Percentiles rank a stretch among this genome's conserved stretches.
phyloP scores from a whole-genome alignment of 2,329 filamentous ascomycete genomes.

The Phyllosticta paracitricarpa region DNA sequence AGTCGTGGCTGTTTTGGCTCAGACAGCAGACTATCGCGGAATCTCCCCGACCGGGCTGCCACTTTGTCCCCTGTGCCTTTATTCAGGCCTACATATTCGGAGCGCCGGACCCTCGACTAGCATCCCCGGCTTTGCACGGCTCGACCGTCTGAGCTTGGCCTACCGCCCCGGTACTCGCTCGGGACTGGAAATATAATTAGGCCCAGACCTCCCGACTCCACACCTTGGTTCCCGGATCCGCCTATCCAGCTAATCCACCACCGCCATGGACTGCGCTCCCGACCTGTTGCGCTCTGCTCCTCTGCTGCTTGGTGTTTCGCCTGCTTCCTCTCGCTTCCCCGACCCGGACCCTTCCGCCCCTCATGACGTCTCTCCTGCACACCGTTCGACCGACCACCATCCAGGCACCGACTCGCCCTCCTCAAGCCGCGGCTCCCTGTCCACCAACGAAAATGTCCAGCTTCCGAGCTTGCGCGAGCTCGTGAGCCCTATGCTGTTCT shows the following conservation, averaged over 20 bases:
- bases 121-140: slow-evolving; percentile 1
- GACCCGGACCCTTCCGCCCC: slow-evolving; percentile 2
- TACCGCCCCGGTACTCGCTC: slow-evolving; percentile 6
- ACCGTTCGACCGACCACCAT: not conserved
- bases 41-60: not conserved
- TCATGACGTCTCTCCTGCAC: not conserved
- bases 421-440: slow-evolving; percentile 14
- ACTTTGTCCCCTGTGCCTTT: slow-evolving; percentile 1
- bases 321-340: not conserved
- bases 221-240: not conserved
- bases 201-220: slow-evolving; percentile 4
- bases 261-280: slow-evolving; percentile 1
- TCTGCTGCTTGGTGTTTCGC: not conserved
- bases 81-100: slow-evolving; percentile 1
- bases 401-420: slow-evolving; percentile 16
- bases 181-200: slow-evolving; percentile 8
- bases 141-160: slow-evolving; percentile 7
- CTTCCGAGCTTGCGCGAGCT: slow-evolving; percentile 29
- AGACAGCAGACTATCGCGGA: not conserved
- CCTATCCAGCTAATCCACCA: not conserved
- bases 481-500: slow-evolving; percentile 25
- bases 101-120: slow-evolving; percentile 6
- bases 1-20: not conserved
- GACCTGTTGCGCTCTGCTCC: not conserved
- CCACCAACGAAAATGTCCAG: slow-evolving; percentile 13